Percentiles rank a stretch among this genome's conserved stretches.
Evolutionary conservation across 805 yeast genomes (phyloP).

Genomic region (Kurtzmaniella fragi): DNA sequence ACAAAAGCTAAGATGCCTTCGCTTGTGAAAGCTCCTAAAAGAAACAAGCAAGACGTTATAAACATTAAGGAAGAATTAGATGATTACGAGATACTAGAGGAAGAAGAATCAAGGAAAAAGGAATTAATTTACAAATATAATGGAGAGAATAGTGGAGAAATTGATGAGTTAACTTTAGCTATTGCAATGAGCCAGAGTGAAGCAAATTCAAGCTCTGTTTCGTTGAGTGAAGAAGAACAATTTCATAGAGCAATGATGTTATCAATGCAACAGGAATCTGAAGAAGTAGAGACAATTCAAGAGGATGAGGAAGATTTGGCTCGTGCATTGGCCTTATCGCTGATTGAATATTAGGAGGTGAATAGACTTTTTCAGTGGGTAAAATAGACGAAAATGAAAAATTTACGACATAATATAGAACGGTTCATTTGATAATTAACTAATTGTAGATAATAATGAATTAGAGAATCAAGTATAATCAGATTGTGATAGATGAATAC

Average conservation of each 20-base stretch:
- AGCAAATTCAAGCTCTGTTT: conserved; percentile 8
- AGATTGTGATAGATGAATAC: too few species aligned
- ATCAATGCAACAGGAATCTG: too few species aligned
- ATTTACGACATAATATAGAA: too few species aligned
- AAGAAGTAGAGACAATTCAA: too few species aligned
- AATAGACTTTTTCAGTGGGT: conserved; percentile 1
- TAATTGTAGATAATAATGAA: too few species aligned
- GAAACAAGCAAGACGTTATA: conserved; percentile 14
- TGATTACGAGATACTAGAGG: conserved; percentile 29
- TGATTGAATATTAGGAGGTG: conserved; percentile 11
- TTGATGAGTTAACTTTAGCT: conserved; percentile 39
- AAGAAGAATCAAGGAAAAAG: conserved; percentile 16
- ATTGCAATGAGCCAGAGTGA: conserved; percentile 35
- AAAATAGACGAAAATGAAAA: too few species aligned
- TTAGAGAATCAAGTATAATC: too few species aligned
- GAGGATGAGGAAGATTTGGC: conserved; percentile 15
- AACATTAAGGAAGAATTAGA: conserved; percentile 30
- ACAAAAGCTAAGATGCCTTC: conserved; percentile 12
- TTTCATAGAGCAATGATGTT: background rate
- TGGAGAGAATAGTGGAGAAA: conserved; percentile 34
- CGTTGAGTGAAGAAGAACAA: background rate
- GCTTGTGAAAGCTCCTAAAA: conserved; percentile 15
- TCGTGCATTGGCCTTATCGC: conserved; percentile 15
- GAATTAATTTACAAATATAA: conserved; percentile 40
- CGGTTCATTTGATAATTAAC: too few species aligned